These are phyloP conservation scores for Halteria grandinella DNA, from an alignment of 73 alveolate species.

Conservation along the genomic window DNA sequence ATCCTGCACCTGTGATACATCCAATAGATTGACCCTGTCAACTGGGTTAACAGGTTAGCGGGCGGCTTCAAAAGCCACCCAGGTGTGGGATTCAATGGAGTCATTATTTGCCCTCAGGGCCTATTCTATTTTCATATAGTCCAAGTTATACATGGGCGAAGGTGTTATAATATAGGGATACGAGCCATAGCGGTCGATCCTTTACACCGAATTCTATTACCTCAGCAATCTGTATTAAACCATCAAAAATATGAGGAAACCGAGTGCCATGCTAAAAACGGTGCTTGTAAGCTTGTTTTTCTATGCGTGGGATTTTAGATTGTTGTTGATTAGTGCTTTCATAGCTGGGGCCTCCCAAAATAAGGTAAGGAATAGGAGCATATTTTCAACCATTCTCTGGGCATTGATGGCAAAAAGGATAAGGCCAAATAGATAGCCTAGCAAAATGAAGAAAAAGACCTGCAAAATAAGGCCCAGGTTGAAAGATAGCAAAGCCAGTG, in stretches of 20 bases:
- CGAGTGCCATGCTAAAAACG: constrained; percentile 90
- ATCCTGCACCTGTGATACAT: too few relatives aligned
- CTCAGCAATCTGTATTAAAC: constrained; percentile 71
- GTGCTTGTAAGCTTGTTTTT: constrained; percentile 90
- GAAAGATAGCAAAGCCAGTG: constrained; percentile 87
- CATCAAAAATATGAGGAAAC: constrained; percentile 87
- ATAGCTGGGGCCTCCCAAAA: constrained; percentile 83
- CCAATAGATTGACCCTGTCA: too few relatives aligned
- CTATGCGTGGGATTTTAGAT: constrained; percentile 90
- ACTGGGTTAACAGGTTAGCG: too few relatives aligned
- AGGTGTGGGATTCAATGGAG: constrained; percentile 13
- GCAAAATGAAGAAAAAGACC: constrained; percentile 87
- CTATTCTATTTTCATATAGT: too few relatives aligned
- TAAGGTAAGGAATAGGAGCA: constrained; percentile 70
- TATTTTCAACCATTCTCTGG: constrained; percentile 80
- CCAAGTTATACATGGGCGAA: too few relatives aligned
- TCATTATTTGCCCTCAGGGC: background rate
- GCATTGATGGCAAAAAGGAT: constrained; percentile 85
- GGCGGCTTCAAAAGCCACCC: too few relatives aligned
- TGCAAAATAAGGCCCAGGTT: constrained; percentile 88
- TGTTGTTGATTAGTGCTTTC: constrained; percentile 83
- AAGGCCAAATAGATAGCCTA: constrained; percentile 93
- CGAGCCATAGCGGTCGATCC: constrained; percentile 43
- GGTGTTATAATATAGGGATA: constrained; percentile 4
- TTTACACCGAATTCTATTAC: constrained; percentile 13